These are phyloP conservation scores for Claviceps pusilla DNA, from an alignment of 2,329 filamentous ascomycete genomes.

Conservation along the genomic window DNA sequence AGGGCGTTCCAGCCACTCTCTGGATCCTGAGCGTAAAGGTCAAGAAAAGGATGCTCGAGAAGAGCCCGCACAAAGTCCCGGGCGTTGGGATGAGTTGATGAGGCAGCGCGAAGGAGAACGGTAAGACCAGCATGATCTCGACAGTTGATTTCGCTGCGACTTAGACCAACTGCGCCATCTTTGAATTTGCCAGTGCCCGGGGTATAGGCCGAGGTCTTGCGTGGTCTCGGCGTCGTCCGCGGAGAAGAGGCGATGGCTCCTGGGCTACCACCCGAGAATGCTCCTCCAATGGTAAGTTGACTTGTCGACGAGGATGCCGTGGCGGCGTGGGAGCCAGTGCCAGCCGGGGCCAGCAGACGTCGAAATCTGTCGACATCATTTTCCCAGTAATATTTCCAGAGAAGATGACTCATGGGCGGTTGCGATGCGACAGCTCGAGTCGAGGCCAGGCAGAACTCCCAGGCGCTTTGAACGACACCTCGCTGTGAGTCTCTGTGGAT, in stretches of 20 bases:
- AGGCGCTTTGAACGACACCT: constrained; percentile 55
- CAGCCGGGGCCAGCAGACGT: constrained; percentile 64
- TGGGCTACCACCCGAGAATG: constrained; percentile 23
- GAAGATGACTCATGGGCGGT: constrained; percentile 74
- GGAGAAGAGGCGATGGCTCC: constrained; percentile 34
- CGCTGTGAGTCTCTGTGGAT: constrained; percentile 70
- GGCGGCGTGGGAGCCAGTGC: constrained; percentile 38
- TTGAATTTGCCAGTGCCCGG: constrained; percentile 29
- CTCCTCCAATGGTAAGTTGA: constrained; percentile 11
- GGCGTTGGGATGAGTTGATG: constrained; percentile 55
- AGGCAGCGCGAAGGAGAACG: constrained; percentile 68
- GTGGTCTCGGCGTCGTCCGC: constrained; percentile 31
- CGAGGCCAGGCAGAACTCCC: constrained; percentile 11
- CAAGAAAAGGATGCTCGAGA: constrained; percentile 66
- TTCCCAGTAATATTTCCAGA: constrained; percentile 95
- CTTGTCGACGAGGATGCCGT: constrained; percentile 38
- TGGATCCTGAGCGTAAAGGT: constrained; percentile 72
- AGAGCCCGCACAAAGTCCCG: constrained; percentile 63
- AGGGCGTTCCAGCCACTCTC: constrained; percentile 95
- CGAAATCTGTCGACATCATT: constrained; percentile 94
- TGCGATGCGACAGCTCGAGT: constrained; percentile 7
- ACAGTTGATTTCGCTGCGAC: constrained; percentile 62
- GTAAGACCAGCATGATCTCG: constrained; percentile 73
- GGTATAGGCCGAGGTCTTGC: constrained; percentile 37
- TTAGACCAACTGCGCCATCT: constrained; percentile 26